These are phyloP conservation scores for Triticum urartu DNA, from an alignment of 176 grass and related monocot species.

Conservation along the genomic window DNA sequence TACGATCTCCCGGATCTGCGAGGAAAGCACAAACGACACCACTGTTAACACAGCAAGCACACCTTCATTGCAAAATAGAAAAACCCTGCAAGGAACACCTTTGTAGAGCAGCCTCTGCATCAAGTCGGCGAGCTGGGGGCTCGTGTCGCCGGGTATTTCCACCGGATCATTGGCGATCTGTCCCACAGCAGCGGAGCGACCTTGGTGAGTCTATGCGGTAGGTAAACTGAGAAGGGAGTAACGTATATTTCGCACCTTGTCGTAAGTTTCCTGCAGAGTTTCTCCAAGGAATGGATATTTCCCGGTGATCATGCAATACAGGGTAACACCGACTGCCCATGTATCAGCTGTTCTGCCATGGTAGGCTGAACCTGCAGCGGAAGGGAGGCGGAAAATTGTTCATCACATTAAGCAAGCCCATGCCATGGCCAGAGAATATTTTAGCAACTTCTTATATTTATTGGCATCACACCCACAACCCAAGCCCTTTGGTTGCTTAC, in stretches of 20 bases:
- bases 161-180: neutral
- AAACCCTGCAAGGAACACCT: neutral
- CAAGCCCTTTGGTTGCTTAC: conserved; percentile 8
- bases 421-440: conserved; percentile 17
- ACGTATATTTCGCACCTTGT: neutral
- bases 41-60: neutral
- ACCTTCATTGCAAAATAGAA: neutral
- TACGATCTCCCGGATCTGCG: conserved; percentile 62
- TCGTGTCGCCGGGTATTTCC: neutral
- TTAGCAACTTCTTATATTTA: neutral
- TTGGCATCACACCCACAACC: neutral
- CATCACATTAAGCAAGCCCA: conserved; percentile 18
- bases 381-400: conserved; percentile 2
- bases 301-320: conserved; percentile 76
- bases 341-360: conserved; percentile 70
- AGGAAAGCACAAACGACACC: neutral
- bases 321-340: conserved; percentile 84
- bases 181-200: neutral
- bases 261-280: neutral
- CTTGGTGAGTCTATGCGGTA: neutral
- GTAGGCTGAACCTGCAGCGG: conserved; percentile 58
- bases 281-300: neutral
- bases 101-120: neutral
- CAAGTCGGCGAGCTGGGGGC: neutral
- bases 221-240: neutral